Percentiles rank a stretch among this genome's conserved stretches.
Evolutionary conservation across 805 yeast species (phyloP).

Genomic region (Candida jianshihensis): DNA sequence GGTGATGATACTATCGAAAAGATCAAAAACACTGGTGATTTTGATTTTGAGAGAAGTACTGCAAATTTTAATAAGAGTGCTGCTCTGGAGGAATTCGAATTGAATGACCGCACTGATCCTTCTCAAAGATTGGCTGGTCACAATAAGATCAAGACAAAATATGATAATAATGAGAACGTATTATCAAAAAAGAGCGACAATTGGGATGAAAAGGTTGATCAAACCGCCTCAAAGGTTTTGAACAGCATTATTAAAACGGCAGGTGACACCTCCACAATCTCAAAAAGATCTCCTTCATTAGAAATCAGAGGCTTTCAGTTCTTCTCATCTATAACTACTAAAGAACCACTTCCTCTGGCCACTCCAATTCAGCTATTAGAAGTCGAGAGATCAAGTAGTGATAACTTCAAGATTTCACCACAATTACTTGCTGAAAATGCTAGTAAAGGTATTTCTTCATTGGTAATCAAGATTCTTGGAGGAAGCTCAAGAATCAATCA

Average conservation of each 20-base stretch:
- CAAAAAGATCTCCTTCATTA: slow-evolving; percentile 11
- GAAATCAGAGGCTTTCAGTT: slow-evolving; percentile 11
- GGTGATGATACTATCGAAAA: slow-evolving; percentile 34
- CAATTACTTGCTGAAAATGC: slow-evolving; percentile 54
- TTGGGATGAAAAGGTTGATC: slow-evolving; percentile 1
- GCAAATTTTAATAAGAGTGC: slow-evolving; percentile 74
- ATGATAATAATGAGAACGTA: slow-evolving; percentile 72
- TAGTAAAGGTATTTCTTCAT: slow-evolving; percentile 55
- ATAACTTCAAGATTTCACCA: slow-evolving; percentile 43
- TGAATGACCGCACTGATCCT: slow-evolving; percentile 53
- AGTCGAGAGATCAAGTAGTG: slow-evolving; percentile 54
- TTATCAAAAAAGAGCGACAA: slow-evolving; percentile 3
- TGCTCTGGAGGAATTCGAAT: slow-evolving; percentile 71
- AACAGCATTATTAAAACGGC: not conserved
- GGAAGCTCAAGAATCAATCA: slow-evolving; percentile 59
- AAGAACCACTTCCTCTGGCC: slow-evolving; percentile 46
- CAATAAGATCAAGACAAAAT: slow-evolving; percentile 51
- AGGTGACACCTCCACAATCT: slow-evolving; percentile 12
- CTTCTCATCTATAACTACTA: slow-evolving; percentile 6
- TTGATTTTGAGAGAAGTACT: slow-evolving; percentile 79
- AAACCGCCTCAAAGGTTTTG: not conserved
- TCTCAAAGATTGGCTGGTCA: slow-evolving; percentile 66
- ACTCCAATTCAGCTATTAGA: slow-evolving; percentile 77
- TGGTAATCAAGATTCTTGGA: slow-evolving; percentile 58
- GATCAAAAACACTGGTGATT: slow-evolving; percentile 51